Percentiles rank a stretch among this genome's conserved stretches.
These are phyloP conservation scores for Nyssa sinensis DNA, from an alignment of 148 eudicot species.

Conservation along the genomic window DNA sequence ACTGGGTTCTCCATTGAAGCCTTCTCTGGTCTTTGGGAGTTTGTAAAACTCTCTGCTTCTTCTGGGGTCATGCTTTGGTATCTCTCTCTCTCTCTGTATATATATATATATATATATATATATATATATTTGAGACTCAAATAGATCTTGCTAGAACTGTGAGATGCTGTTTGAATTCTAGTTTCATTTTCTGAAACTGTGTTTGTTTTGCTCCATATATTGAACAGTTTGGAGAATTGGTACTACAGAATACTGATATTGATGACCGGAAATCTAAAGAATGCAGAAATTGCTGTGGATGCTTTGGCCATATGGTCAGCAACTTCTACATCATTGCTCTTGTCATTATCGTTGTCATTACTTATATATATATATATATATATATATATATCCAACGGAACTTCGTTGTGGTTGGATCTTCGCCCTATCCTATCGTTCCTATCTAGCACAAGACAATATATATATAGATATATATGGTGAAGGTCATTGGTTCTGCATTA, in stretches of 20 bases:
- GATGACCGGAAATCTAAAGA: slow-evolving; percentile 57
- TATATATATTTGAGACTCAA: no score
- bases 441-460: no score
- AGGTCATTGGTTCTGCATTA: background rate
- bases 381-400: no score
- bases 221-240: slow-evolving; percentile 65
- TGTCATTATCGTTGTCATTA: no score
- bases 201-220: no score
- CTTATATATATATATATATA: no score
- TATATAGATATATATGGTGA: no score
- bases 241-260: slow-evolving; percentile 52
- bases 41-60: slow-evolving; percentile 45
- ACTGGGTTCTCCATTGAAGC: slow-evolving; percentile 53
- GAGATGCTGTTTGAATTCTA: background rate
- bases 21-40: slow-evolving; percentile 53
- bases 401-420: no score
- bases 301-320: slow-evolving; percentile 57
- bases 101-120: no score
- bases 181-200: background rate
- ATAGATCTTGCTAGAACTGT: no score
- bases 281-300: slow-evolving; percentile 57
- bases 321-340: background rate
- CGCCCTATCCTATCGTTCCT: no score
- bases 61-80: slow-evolving; percentile 65
- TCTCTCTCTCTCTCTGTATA: no score